A percentile compares a stretch with the other conserved stretches of the same genome.
These are phyloP conservation scores for Penicillium oxalicum DNA, from an alignment of 2,329 filamentous ascomycete genomes.

Conservation along the genomic window DNA sequence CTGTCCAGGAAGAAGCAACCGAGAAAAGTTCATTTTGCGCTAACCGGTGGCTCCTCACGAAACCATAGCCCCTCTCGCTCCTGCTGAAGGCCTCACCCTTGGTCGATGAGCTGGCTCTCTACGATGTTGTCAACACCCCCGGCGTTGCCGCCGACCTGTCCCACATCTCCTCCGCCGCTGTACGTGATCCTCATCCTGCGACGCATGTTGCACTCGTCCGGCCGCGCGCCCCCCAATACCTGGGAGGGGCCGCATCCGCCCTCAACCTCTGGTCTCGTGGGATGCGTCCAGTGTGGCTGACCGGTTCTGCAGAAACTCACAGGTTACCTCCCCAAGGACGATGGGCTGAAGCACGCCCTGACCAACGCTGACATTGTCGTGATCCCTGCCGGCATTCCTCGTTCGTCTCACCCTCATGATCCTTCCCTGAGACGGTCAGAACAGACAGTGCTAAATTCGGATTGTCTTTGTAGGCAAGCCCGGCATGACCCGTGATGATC, in stretches of 20 bases:
- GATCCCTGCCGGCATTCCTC: slow-evolving; percentile 96
- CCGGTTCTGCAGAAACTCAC: slow-evolving; percentile 61
- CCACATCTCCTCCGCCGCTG: slow-evolving; percentile 87
- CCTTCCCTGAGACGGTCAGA: not conserved
- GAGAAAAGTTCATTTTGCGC: not conserved
- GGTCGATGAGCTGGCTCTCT: slow-evolving; percentile 88
- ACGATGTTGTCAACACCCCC: slow-evolving; percentile 98
- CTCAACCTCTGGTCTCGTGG: not conserved
- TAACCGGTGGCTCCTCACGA: slow-evolving; percentile 2
- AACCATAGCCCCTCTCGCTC: slow-evolving; percentile 80
- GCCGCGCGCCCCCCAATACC: too few species aligned
- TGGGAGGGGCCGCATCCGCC: not conserved
- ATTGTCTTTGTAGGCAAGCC: slow-evolving; percentile 67
- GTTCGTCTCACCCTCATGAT: slow-evolving; percentile 51
- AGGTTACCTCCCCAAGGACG: slow-evolving; percentile 79
- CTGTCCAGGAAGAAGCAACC: too few species aligned
- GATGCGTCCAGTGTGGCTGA: slow-evolving; percentile 20
- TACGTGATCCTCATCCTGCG: slow-evolving; percentile 43
- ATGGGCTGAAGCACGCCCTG: slow-evolving; percentile 79
- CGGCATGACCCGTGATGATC: slow-evolving; percentile 97
- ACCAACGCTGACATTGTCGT: slow-evolving; percentile 93
- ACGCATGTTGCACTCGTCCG: not conserved
- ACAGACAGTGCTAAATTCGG: slow-evolving; percentile 5
- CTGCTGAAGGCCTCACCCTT: slow-evolving; percentile 86
- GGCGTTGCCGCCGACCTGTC: slow-evolving; percentile 94